phyloP scores from a whole-genome alignment of 495 filamentous ascomycete genomes.

The Sabuloglossum arenarium region DNA sequence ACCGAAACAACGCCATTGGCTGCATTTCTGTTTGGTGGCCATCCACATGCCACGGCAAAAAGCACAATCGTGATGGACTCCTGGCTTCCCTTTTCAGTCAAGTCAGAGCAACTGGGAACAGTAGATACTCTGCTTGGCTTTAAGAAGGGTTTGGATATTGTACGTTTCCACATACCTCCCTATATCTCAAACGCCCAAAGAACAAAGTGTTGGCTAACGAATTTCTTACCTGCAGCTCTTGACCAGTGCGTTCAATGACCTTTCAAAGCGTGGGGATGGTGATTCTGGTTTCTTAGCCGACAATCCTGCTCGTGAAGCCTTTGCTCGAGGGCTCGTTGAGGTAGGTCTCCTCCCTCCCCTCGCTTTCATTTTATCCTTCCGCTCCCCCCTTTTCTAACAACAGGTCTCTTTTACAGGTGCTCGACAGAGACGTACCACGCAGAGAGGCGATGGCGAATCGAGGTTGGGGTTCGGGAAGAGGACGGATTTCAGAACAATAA shows the following conservation, averaged over 20 bases:
- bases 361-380: too few relatives aligned
- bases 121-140: slow-evolving; percentile 24
- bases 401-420: not conserved
- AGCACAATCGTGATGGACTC: slow-evolving; percentile 23
- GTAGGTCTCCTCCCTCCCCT: not conserved
- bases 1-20: slow-evolving; percentile 24
- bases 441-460: not conserved
- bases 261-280: not conserved
- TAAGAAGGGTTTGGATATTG: slow-evolving; percentile 19
- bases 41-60: slow-evolving; percentile 13
- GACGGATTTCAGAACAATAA: too few relatives aligned
- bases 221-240: not conserved
- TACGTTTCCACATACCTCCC: not conserved
- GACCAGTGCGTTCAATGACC: not conserved
- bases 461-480: too few relatives aligned
- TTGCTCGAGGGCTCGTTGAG: not conserved
- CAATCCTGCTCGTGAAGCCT: not conserved
- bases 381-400: not conserved
- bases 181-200: not conserved
- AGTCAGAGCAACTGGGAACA: slow-evolving; percentile 13
- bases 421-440: not conserved
- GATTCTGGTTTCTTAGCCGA: not conserved
- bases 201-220: not conserved
- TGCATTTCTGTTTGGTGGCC: slow-evolving; percentile 30
- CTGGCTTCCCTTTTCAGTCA: slow-evolving; percentile 26